Base-by-base conservation (phyloP, 1,284 basidiomycete genomes). In the Papiliotrema laurentii region DNA sequence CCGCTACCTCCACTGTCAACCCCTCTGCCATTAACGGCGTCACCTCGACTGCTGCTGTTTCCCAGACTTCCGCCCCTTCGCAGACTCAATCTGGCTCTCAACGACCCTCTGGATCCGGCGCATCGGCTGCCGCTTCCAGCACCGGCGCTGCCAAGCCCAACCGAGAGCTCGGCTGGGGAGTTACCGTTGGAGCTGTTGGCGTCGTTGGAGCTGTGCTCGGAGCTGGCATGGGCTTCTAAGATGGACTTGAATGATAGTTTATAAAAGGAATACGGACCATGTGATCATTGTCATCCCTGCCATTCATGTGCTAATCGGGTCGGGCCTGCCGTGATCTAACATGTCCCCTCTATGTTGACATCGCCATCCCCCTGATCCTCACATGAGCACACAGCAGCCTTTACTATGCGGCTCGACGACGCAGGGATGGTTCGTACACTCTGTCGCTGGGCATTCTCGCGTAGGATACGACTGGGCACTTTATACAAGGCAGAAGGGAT, bases 1-100 rank as follows among this genome's bases (percentile, higher is more conserved):
- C 79, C 26, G 59, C 80, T 18, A 87, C 86, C 30, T 80, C 80
- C 25, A 66, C 83, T 13, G 85, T 87, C 24, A 74, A 81, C 53
- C 79, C 81, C 19, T 78, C 81, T 30, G 86, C 84, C 3, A 76
- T 87, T 33, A 48, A 54, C n/a, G 49, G 58, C 10, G 37, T 44
- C 26, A 43, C 55, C 40, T 40, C 48, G 25, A 50, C 61, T 39
- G 52, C 76, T n/a, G 51, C 51, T 30, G 39, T 43, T 9, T 47
- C 54, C 10, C 48, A 45, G n/a, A 40, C 47, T 18, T 37, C 51
- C 5, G 49, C 36, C 33, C 40, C 58, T n/a, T 51, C 58, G 19
- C n/a, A n/a, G n/a, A n/a, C n/a, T n/a, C 44, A 55, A 16, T 50
- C 53, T 11, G 51, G 46, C 45, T 50, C 56, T 6, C 42, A 43